Evolutionary conservation across 768 basidiomycete species (phyloP).

Genomic region (Pleurotus tuoliensis): DNA sequence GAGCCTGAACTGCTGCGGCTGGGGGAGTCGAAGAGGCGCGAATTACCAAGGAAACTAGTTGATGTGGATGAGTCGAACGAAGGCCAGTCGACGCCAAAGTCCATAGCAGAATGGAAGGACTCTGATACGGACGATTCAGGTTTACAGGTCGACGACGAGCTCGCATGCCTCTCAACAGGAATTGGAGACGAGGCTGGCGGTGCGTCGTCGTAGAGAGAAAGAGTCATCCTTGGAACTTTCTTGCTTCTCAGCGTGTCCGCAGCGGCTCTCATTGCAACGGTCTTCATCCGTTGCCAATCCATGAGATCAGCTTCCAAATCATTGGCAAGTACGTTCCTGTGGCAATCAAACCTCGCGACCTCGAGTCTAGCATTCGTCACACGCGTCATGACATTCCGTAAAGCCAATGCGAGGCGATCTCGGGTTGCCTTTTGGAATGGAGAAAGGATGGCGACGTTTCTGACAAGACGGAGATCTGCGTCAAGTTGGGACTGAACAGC

Average conservation of each 20-base stretch:
- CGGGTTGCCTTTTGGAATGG: conserved; percentile 87
- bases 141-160: conserved; percentile 25
- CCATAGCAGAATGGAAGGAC: conserved; percentile 68
- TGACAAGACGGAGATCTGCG: conserved; percentile 63
- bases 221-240: conserved; percentile 32
- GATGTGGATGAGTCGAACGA: conserved; percentile 34
- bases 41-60: conserved; percentile 26
- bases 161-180: conserved; percentile 14
- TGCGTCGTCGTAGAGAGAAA: conserved; percentile 27
- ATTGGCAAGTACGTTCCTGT: conserved; percentile 66
- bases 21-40: conserved; percentile 31
- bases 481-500: conserved; percentile 57
- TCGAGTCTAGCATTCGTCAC: conserved; percentile 68
- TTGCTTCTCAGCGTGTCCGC: conserved; percentile 56
- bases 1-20: conserved; percentile 30
- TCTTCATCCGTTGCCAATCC: conserved; percentile 62
- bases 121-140: conserved; percentile 48
- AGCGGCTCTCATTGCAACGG: conserved; percentile 71
- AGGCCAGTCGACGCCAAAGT: conserved; percentile 49
- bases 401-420: conserved; percentile 59
- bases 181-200: conserved; percentile 9
- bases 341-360: conserved; percentile 68
- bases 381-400: conserved; percentile 61
- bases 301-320: conserved; percentile 74
- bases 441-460: conserved; percentile 80